Percentiles rank a stretch among this genome's conserved stretches.
Conservation (phyloP, 2,329 filamentous ascomycete genomes). For the Cladosporium sp. region DNA sequence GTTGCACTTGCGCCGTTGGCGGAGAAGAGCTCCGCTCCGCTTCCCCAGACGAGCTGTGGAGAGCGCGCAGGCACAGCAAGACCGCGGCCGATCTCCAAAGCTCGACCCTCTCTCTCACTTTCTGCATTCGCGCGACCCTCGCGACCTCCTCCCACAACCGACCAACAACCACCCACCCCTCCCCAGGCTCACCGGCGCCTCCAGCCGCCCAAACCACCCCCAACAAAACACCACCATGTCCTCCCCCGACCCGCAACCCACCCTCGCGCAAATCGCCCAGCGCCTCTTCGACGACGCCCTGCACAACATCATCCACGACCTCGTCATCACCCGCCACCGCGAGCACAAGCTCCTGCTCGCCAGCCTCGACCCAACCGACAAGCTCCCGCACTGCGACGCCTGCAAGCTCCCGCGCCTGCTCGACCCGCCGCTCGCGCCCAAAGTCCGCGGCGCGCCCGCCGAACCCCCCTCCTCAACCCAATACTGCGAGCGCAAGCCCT, state of each 20-base stretch:
- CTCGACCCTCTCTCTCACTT: not conserved
- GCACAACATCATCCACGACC: slow-evolving; percentile 69
- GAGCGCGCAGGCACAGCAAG: not conserved
- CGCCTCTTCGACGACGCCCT: slow-evolving; percentile 67
- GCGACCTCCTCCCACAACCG: no score
- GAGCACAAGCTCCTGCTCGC: slow-evolving; percentile 74
- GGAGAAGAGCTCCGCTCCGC: not conserved
- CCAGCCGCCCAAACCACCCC: not conserved
- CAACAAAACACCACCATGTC: not conserved
- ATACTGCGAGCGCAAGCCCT: slow-evolving; percentile 75
- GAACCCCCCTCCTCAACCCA: slow-evolving; percentile 43
- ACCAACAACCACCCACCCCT: no score
- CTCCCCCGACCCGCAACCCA: not conserved
- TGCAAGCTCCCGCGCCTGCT: slow-evolving; percentile 70
- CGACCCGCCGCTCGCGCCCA: slow-evolving; percentile 56
- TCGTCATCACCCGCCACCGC: slow-evolving; percentile 67
- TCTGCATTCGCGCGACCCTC: no score
- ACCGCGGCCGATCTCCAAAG: not conserved
- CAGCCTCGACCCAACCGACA: slow-evolving; percentile 63
- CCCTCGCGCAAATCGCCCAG: slow-evolving; percentile 38
- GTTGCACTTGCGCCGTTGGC: no score
- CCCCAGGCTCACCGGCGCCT: no score
- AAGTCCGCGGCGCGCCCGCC: slow-evolving; percentile 26
- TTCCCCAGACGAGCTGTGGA: slow-evolving; percentile 5
- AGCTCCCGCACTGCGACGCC: slow-evolving; percentile 65